Base-by-base conservation (phyloP, 352 stramenopile genomes). In the Pythium aristosporum region DNA sequence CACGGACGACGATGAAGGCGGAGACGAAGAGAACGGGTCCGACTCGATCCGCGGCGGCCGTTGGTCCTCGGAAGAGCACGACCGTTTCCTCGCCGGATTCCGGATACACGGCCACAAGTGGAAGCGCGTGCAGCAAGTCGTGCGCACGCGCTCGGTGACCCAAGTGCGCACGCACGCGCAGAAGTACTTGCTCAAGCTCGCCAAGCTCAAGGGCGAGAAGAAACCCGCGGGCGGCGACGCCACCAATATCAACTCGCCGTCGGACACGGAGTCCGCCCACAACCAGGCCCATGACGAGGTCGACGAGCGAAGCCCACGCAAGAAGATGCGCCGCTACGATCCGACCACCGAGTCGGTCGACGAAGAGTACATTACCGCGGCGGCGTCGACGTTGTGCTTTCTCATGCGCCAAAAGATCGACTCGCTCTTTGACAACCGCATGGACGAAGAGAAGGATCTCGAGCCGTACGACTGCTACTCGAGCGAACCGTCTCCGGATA, bases 171-270 rank as follows among this genome's bases (percentile, higher is more conserved):
- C 87, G 12, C 87, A 96, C 61, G 87, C 87, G 6, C 87, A 96
- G 42, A 96, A 96, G 59, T 94, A 96, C 59, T 44, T 96, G 57
- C 80, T 96, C 50, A 96, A 96, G 65, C 73, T 96, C n/a, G 85
- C 87, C 68, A 96, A 96, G 72, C 71, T 94, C 21, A 90, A 91
- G 71, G 85, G 77, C 3, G 85, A 92, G 61, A 90, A 91, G 63
- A 90, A 95, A 57, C 74, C 85, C 5, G 49, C 28, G 34, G 49
- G 39, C 11, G 47, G 25, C 49, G 66, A 73, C 4, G 51, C 12
- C 36, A 55, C 53, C 15, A 49, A 61, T 25, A 34, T 25, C n/a
- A 61, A 72, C 53, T 61, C 43, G 2, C 51, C 48, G 21, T 72
- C 66, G 3, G 66, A 72, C 18, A 65, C 55, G 1, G 66, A 72